phyloP scores from a whole-genome alignment of 2,329 filamentous ascomycete species.

The Xylariaceae sp. region DNA sequence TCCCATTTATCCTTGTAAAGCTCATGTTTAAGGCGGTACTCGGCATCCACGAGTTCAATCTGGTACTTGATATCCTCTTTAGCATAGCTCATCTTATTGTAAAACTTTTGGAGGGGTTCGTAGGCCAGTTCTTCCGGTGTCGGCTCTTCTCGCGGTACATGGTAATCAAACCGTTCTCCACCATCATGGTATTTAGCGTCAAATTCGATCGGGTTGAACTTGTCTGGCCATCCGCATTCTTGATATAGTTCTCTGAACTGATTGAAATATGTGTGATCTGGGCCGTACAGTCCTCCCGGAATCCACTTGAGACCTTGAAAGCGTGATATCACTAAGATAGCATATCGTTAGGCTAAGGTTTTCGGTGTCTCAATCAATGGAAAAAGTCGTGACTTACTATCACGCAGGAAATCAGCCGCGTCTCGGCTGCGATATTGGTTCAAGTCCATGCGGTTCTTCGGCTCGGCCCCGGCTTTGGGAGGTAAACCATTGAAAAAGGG shows the following conservation, averaged over 20 bases:
- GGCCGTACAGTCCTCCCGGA: conserved; percentile 12
- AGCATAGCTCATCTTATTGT: conserved; percentile 3
- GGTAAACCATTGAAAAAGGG: conserved; percentile 1
- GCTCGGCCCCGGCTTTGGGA: not conserved
- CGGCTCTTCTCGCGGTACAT: not conserved
- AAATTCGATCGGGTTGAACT: conserved; percentile 14
- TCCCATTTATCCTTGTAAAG: conserved; percentile 7
- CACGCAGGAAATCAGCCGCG: conserved; percentile 12
- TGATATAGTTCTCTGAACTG: conserved; percentile 11
- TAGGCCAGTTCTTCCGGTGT: conserved; percentile 6
- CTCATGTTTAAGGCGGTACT: conserved; percentile 8
- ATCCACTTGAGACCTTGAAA: conserved; percentile 12
- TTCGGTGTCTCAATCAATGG: not conserved
- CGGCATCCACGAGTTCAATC: conserved; percentile 11
- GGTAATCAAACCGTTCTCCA: conserved; percentile 2
- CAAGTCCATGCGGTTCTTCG: conserved; percentile 10
- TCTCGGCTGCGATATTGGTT: conserved; percentile 8
- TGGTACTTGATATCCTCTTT: conserved; percentile 10
- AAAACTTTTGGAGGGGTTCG: conserved; percentile 3
- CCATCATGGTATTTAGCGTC: conserved; percentile 3
- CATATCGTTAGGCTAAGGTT: not conserved
- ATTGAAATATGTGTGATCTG: not conserved
- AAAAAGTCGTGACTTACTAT: conserved; percentile 5
- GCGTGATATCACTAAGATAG: conserved; percentile 5
- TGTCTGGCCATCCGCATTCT: conserved; percentile 15